These are phyloP conservation scores for Tympanopsis confertula DNA, from an alignment of 2,329 filamentous ascomycete genomes.

Conservation along the genomic window DNA sequence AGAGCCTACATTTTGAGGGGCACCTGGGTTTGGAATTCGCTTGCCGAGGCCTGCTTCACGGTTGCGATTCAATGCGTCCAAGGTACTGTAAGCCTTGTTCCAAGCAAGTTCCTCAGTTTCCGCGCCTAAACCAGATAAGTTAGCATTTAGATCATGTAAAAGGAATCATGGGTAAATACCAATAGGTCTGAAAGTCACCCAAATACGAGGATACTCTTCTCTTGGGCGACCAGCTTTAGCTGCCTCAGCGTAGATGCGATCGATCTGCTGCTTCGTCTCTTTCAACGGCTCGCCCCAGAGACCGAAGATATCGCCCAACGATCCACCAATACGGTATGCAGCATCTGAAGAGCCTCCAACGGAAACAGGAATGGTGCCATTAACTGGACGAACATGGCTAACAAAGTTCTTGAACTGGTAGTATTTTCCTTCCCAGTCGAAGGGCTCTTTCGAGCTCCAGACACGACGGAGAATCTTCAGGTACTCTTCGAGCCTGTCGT, in stretches of 20 bases:
- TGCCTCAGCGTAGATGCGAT: conserved; percentile 45
- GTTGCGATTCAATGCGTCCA: conserved; percentile 36
- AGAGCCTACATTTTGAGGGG: conserved; percentile 46
- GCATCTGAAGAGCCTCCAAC: conserved; percentile 47
- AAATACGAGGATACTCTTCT: conserved; percentile 41
- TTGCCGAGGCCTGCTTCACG: conserved; percentile 20
- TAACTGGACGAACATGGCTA: conserved; percentile 38
- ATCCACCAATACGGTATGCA: conserved; percentile 46
- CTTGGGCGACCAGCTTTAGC: conserved; percentile 37
- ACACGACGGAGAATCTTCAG: conserved; percentile 47
- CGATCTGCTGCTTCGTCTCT: conserved; percentile 51
- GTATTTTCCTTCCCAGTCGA: conserved; percentile 49
- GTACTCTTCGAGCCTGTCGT: conserved; percentile 47
- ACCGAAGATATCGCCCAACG: conserved; percentile 48
- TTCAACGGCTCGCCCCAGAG: conserved; percentile 54
- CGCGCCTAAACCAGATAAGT: no score
- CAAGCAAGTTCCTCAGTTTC: conserved; percentile 52
- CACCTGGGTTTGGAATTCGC: conserved; percentile 13
- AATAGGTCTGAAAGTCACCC: conserved; percentile 54
- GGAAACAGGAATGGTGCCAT: conserved; percentile 42
- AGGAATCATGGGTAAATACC: no score
- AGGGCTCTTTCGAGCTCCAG: conserved; percentile 42
- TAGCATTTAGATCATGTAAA: no score
- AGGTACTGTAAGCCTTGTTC: conserved; percentile 44
- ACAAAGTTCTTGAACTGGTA: conserved; percentile 47